Evolutionary conservation across 768 basidiomycete genomes (phyloP), one percentile per base, ranked within the genome.

Genomic region (Naematelia encephala): DNA sequence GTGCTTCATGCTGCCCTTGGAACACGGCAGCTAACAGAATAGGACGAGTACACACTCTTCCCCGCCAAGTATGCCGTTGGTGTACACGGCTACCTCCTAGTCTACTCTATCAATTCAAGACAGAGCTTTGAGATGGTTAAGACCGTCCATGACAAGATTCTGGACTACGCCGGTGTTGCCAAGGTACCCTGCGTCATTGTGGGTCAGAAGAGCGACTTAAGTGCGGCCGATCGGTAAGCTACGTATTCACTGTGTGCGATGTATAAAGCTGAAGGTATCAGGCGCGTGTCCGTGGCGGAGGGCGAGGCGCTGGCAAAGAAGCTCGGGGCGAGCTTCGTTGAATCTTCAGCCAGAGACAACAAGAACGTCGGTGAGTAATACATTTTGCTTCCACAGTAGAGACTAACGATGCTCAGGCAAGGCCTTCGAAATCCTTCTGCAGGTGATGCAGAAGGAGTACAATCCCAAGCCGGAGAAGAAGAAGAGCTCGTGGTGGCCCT

Each of bases 31-130:
- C 52, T 54, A 47, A 60, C 23, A 47, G 19, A 21, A 22, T 74
- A 92, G 91, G 94, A 98, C 73, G 94, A 99, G 78, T 97, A 89
- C 80, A 89, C 91, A 19, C 89, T 93, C 57, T 84, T 99, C 64
- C 91, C 90, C 66, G 83, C 89, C 25, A 90, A 92, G 76, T 90
- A 97, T 73, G 92, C 91, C 42, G 90, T 97, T 69, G 94, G 94
- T 53, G 91, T 94, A 69, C 93, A 99, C 73, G 94, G 94, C 73
- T 99, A 89, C 77, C 84, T 99, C 71, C 85, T 99, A 69, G 93
- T 97, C 46, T 99, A 97, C 80, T 90, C 90, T 2, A 91, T 98
- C 78, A 84, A 90, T 3, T 90, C 88, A 19, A 82, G 87, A 59
- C 85, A 86, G 69, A 91, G 90, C 8, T 97, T 96, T 81, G 87